A percentile compares a stretch with the other conserved stretches of the same genome.
These are phyloP conservation scores for Tubosaeta brunneosetosa DNA, from an alignment of 768 basidiomycete genomes.

Conservation along the genomic window DNA sequence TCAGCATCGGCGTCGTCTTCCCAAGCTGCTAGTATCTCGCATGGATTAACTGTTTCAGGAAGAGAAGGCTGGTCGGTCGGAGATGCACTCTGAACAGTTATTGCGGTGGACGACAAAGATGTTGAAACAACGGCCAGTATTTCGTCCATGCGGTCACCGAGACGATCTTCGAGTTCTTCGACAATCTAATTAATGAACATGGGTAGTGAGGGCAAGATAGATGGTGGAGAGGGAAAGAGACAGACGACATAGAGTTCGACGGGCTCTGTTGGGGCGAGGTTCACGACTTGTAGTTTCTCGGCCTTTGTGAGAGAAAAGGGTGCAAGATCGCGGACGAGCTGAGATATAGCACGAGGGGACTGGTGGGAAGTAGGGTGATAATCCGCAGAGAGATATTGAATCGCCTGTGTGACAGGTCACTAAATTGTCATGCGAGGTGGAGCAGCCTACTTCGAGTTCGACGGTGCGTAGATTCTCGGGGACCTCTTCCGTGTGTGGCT, in stretches of 20 bases:
- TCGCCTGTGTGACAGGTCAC: slow-evolving; percentile 50
- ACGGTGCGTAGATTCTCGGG: slow-evolving; percentile 81
- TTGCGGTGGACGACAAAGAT: slow-evolving; percentile 27
- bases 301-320: slow-evolving; percentile 77
- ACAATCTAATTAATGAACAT: slow-evolving; percentile 66
- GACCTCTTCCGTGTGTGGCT: slow-evolving; percentile 47
- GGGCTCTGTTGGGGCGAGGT: slow-evolving; percentile 73
- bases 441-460: slow-evolving; percentile 57
- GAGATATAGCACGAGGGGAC: slow-evolving; percentile 56
- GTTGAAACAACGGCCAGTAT: slow-evolving; percentile 55
- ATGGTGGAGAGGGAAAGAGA: slow-evolving; percentile 9
- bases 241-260: slow-evolving; percentile 89
- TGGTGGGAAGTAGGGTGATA: slow-evolving; percentile 68
- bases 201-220: background rate
- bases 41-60: slow-evolving; percentile 8
- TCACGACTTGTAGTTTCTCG: slow-evolving; percentile 91
- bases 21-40: slow-evolving; percentile 27
- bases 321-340: slow-evolving; percentile 63
- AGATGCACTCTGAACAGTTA: background rate
- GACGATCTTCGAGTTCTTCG: slow-evolving; percentile 84
- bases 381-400: slow-evolving; percentile 74
- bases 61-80: background rate
- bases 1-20: slow-evolving; percentile 43
- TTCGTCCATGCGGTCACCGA: slow-evolving; percentile 64
- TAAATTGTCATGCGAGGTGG: background rate